A percentile compares a stretch with the other conserved stretches of the same genome.
Evolutionary conservation across 345 rosid species (phyloP).

Genomic region (Pelargonium nanum): DNA sequence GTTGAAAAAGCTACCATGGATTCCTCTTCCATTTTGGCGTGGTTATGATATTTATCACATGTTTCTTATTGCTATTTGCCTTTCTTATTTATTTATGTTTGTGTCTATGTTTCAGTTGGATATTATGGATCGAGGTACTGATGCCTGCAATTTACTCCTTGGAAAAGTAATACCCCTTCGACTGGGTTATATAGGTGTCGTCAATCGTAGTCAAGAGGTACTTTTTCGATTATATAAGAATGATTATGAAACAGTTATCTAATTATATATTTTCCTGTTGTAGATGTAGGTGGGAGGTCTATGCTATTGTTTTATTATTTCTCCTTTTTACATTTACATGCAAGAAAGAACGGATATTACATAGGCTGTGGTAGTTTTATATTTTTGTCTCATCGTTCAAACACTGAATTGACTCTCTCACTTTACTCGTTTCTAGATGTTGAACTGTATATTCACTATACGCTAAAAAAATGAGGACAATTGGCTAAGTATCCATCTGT

Average conservation of each 20-base stretch:
- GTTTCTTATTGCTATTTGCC: not conserved
- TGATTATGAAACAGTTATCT: not conserved
- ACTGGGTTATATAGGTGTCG: slow-evolving; percentile 93
- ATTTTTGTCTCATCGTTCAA: not conserved
- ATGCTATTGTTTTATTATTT: not conserved
- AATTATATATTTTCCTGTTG: not conserved
- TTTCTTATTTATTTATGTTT: too few relatives aligned
- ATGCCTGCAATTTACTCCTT: slow-evolving; percentile 75
- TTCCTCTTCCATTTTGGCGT: not conserved
- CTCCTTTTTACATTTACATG: not conserved
- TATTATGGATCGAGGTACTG: slow-evolving; percentile 99
- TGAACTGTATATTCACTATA: too few relatives aligned
- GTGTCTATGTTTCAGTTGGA: slow-evolving; percentile 53
- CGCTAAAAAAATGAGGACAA: too few relatives aligned
- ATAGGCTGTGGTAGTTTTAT: too few relatives aligned
- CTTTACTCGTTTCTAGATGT: too few relatives aligned
- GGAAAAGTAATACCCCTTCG: slow-evolving; percentile 87
- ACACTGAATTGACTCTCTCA: not conserved
- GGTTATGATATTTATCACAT: not conserved
- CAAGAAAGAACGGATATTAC: not conserved
- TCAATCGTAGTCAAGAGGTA: slow-evolving; percentile 97
- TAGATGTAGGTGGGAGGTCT: not conserved
- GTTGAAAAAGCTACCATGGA: slow-evolving; percentile 21
- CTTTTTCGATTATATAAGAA: not conserved
- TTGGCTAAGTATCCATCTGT: too few relatives aligned